Base-by-base conservation (phyloP, 768 basidiomycete genomes). In the Brasilioporus rufonigricans region DNA sequence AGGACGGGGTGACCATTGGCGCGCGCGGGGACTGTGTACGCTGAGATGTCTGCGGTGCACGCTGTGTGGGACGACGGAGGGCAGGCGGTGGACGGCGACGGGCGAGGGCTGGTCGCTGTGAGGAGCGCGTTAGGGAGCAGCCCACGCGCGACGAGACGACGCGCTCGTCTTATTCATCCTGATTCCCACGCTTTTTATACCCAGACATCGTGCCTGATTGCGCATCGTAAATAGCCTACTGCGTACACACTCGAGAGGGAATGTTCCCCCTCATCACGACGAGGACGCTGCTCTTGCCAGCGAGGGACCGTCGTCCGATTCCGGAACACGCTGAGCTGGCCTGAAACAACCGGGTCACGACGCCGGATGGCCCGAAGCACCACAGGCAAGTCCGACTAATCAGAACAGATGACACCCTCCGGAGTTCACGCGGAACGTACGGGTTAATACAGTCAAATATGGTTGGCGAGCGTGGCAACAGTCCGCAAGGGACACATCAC, bases 1-100 rank as follows among this genome's bases (percentile, higher is more conserved):
- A 91, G 57, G 87, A 83, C 53, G 90, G 87, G 36, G 89, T 86
- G 65, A 87, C 84, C 89, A 91, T 91, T 63, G 65, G 58, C 56
- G 69, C 69, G 69, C 71, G 71, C 39, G 12, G n/a, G 11, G n/a
- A 12, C 26, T 48, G 60, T 33, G 50, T 59, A 62, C 61, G 57
- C 48, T 52, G 23, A 52, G 53, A 57, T 36, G 58, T 61, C 57
- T 60, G 60, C 61, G 64, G 32, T 55, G 44, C 19, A 29, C 39
- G 52, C 50, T 54, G 47, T 48, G 4, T 50, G 26, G 50, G 41
- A 53, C 52, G 55, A 59, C 52, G 50, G 41, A 40, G 33, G 50
- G 11, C 12, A 10, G 19, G 48, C 3, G 58, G 63, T 46, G 53
- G 69, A 61, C 63, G 72, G 48, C 64, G 71, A 73, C 55, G 56